Base-by-base conservation (phyloP, 2,329 filamentous ascomycete species). In the Trichoderma aggressivum region DNA sequence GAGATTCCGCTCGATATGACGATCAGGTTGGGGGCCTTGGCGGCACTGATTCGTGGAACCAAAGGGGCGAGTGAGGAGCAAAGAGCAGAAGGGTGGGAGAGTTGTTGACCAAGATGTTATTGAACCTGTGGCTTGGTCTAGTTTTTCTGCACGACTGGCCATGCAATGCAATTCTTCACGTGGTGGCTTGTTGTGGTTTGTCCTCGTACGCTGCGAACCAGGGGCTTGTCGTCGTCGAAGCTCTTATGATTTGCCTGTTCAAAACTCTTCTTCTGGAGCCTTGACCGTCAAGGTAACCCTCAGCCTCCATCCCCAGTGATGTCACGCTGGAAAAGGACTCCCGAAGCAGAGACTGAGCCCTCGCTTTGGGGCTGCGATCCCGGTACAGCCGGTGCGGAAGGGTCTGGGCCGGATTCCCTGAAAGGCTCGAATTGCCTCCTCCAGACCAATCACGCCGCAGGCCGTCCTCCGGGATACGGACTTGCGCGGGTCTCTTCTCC, bases 401-500 rank as follows among this genome's bases (percentile, higher is more conserved):
- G 56, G 39, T 16, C 28, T 50, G 28, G 56, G 6, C 43, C 66
- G 66, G 66, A 61, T 69, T 60, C 39, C 66, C 66, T 61, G 39
- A 69, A 69, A 61, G 56, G 66, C 21, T 50, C 59, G 26, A 50
- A 32, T 50, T 32, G 59, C 24, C 30, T 21, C 47, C 24, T 56
- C 18, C 47, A 62, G 47, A 59, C 67, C 67, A 70, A 70, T 70
- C 67, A 70, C 43, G 43, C 59, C 12, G 59, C 59, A 63, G 59
- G 59, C 56, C 59, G 58, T 36, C 50, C 67, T 70, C 67, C 67
- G 67, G 67, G 59, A 34, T 70, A 70, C 67, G 67, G 66, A 67
- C 36, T 18, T 50, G 12, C 53, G 64, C 53, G 56, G 65, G 53
- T 59, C 65, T 30, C 53, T 60, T 30, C 55, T 69, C 65, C 55